A percentile compares a stretch with the other conserved stretches of the same genome.
These are phyloP conservation scores for Blepharisma stoltei DNA, from an alignment of 73 alveolate species.

Conservation along the genomic window DNA sequence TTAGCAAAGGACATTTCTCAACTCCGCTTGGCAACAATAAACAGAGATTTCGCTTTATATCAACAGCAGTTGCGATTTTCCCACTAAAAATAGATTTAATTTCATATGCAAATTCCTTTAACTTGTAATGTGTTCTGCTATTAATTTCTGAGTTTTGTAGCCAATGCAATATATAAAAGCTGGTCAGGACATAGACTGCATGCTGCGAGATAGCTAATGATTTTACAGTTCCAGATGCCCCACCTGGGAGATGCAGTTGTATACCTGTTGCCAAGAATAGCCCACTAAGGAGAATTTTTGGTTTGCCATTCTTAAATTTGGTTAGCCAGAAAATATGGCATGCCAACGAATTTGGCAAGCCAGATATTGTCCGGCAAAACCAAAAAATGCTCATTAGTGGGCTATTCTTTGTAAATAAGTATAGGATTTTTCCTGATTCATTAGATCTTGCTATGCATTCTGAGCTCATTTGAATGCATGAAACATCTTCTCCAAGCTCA, in stretches of 20 bases:
- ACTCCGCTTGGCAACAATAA: not conserved
- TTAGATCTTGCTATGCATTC: not conserved
- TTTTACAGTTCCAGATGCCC: not conserved
- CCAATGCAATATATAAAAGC: not conserved
- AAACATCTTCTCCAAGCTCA: not conserved
- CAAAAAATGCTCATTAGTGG: too few relatives aligned
- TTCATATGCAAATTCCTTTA: not conserved
- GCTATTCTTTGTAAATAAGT: too few relatives aligned
- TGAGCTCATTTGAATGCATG: not conserved
- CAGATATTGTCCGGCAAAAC: too few relatives aligned
- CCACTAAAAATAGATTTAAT: not conserved
- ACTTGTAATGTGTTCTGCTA: not conserved
- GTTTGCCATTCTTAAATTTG: too few relatives aligned
- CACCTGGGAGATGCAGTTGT: not conserved
- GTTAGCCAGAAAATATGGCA: too few relatives aligned
- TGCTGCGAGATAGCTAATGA: not conserved
- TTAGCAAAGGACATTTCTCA: not conserved
- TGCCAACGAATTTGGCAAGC: too few relatives aligned
- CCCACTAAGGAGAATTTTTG: too few relatives aligned
- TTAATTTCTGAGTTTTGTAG: not conserved
- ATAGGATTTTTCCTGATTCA: not conserved
- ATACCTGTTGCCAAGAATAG: too few relatives aligned
- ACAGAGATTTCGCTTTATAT: not conserved
- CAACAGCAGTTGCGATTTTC: conserved; percentile 9
- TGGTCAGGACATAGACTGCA: not conserved